These are phyloP conservation scores for Keithomyces neogunnii DNA, from an alignment of 2,329 filamentous ascomycete genomes.

Conservation along the genomic window DNA sequence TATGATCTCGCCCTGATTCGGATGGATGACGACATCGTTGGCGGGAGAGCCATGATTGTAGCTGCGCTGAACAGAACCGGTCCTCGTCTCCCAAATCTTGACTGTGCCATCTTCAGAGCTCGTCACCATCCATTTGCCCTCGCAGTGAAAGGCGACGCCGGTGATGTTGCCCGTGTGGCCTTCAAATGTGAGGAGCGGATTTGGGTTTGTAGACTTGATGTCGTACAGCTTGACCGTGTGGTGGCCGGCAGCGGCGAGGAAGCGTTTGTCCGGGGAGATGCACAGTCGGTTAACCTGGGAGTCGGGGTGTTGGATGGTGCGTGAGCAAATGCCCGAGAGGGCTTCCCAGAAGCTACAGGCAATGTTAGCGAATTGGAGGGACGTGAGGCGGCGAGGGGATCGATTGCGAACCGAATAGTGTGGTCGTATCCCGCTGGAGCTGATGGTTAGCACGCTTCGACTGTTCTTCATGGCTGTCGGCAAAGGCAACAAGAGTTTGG, in stretches of 20 bases:
- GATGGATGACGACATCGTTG: slow-evolving; percentile 98
- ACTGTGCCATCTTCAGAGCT: slow-evolving; percentile 94
- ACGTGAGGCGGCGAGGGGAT: slow-evolving; percentile 3
- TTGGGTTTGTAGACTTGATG: slow-evolving; percentile 96
- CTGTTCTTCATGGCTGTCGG: background rate
- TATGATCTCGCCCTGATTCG: slow-evolving; percentile 96
- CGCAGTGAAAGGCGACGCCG: slow-evolving; percentile 94
- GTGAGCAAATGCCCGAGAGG: slow-evolving; percentile 92
- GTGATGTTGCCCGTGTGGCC: slow-evolving; percentile 95
- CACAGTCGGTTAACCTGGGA: slow-evolving; percentile 97
- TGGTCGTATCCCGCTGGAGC: slow-evolving; percentile 51
- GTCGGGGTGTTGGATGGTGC: slow-evolving; percentile 95
- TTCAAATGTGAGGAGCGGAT: slow-evolving; percentile 86
- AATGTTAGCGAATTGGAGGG: slow-evolving; percentile 9
- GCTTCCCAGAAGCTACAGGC: slow-evolving; percentile 86
- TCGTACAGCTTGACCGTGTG: slow-evolving; percentile 96
- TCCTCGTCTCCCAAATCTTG: slow-evolving; percentile 93
- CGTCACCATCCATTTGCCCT: slow-evolving; percentile 99
- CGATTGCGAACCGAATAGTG: slow-evolving; percentile 44
- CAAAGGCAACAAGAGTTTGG: slow-evolving; percentile 6
- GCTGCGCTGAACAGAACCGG: slow-evolving; percentile 79
- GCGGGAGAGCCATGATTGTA: slow-evolving; percentile 84
- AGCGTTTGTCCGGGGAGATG: slow-evolving; percentile 97
- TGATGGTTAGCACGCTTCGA: slow-evolving; percentile 12
- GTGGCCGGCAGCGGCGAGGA: slow-evolving; percentile 71